Evolutionary conservation across 305 asterid species (phyloP).

Genomic region (Fraxinus sp.): DNA sequence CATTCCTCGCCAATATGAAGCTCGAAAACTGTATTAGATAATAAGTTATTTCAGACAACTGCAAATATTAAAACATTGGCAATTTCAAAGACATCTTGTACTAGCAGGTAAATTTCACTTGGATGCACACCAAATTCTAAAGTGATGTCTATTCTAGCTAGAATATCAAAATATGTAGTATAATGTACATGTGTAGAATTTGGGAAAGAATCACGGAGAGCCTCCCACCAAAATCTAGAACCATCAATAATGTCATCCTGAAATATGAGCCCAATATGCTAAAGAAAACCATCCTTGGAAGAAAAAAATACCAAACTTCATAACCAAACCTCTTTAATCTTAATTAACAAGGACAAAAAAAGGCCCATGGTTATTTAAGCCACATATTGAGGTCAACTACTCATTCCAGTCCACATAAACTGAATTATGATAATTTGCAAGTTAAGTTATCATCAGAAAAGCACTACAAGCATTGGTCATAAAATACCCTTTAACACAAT

Average conservation of each 20-base stretch:
- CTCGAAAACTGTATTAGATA: not conserved
- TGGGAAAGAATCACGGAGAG: not conserved
- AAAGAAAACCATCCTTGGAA: not conserved
- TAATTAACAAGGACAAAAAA: not conserved
- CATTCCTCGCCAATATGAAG: constrained; percentile 1
- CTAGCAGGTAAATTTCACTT: not conserved
- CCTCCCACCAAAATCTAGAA: not conserved
- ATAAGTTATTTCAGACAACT: not conserved
- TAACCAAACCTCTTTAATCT: not conserved
- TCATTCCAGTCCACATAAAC: not conserved
- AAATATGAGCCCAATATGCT: constrained; percentile 1
- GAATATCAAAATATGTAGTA: not conserved
- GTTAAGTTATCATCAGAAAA: not conserved
- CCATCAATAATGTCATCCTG: not conserved
- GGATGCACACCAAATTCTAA: not conserved
- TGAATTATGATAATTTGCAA: not conserved
- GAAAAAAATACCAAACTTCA: not conserved
- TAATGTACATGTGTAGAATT: not conserved
- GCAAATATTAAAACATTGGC: not conserved
- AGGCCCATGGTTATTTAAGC: not conserved
- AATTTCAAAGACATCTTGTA: not conserved
- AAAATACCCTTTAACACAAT: not conserved
- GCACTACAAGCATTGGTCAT: not conserved
- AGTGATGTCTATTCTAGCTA: not conserved
- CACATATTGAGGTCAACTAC: not conserved